Evolutionary conservation across 495 filamentous ascomycete species (phyloP), one percentile per base, ranked within the genome.

Genomic region (Xylaria venustula): DNA sequence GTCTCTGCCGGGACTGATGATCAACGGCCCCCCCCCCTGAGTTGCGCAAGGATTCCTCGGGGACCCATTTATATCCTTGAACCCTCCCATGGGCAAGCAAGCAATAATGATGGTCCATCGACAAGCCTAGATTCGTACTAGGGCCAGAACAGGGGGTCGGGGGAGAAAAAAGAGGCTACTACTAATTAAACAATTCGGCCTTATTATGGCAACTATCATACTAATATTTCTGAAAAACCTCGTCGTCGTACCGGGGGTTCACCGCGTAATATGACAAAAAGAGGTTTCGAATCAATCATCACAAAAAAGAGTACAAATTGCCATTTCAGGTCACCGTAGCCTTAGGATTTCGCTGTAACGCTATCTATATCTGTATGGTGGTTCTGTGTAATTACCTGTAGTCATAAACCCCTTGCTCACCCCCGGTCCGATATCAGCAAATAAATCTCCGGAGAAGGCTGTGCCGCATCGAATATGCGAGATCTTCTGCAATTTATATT

Each of bases 41-140:
- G 37, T 32, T 44, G 40, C 53, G 40, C 53, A 55, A 55, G 53
- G 53, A 55, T 55, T 22, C 40, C 37, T n/a, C 17, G 40, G 53
- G 53, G 53, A 55, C 26, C 53, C 53, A 45, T 44, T 23, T 40
- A 20, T 45, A 55, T 45, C 53, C 53, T 15, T 40, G 7, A 15
- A 8, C 37, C 11, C 5, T 8, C 3, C 37, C 7, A 9, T 3
- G 37, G 37, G 15, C 53, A 20, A 32, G 25, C 17, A 15, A 40
- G 40, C 40, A 30, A 45, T 4, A 34, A 20, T 3, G n/a, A 30
- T 14, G 22, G 17, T 9, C n/a, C 19, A 46, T 23, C 7, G 4
- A 17, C 34, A 26, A 41, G 51, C 34, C 51, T 8, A 54, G n/a
- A 11, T 54, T 54, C n/a, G 22, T 40, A 54, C 49, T 52, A 37